phyloP scores from a whole-genome alignment of 495 filamentous ascomycete species.

The Cladorrhinum samala region DNA sequence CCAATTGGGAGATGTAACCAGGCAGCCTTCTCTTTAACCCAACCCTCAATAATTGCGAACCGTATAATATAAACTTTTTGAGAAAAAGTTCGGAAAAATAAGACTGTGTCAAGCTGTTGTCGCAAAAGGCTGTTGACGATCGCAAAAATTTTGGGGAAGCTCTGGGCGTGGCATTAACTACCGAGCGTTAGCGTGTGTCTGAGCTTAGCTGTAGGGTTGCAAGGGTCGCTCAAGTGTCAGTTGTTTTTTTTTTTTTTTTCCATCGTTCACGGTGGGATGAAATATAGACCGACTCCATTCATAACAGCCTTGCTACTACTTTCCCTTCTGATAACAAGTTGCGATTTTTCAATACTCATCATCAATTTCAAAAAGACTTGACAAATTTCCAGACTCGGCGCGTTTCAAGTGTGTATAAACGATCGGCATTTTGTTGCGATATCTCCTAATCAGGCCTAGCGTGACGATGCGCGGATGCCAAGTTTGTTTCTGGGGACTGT shows the following conservation, averaged over 20 bases:
- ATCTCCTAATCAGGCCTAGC: not conserved
- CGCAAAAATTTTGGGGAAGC: conserved; percentile 4
- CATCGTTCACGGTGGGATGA: not conserved
- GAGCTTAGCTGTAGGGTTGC: not conserved
- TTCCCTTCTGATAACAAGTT: too few relatives aligned
- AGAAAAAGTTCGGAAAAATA: not conserved
- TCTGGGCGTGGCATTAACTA: not conserved
- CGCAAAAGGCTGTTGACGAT: conserved; percentile 1
- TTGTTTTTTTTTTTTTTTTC: not conserved
- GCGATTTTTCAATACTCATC: too few relatives aligned
- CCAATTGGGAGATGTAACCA: not conserved
- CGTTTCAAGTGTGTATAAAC: too few relatives aligned
- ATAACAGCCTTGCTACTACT: too few relatives aligned
- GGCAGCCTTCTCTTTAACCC: not conserved
- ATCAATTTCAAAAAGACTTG: too few relatives aligned
- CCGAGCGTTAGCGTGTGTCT: conserved; percentile 2
- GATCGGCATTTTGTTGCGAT: too few relatives aligned
- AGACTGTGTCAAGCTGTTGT: not conserved
- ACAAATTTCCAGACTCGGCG: too few relatives aligned
- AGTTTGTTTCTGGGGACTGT: too few relatives aligned
- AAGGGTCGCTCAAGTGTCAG: not conserved
- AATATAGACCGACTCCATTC: not conserved
- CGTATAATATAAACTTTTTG: not conserved
- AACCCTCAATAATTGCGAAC: not conserved
- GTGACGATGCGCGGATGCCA: too few relatives aligned